Conservation (phyloP, 768 basidiomycete species). For the Hortiboletus campestris region DNA sequence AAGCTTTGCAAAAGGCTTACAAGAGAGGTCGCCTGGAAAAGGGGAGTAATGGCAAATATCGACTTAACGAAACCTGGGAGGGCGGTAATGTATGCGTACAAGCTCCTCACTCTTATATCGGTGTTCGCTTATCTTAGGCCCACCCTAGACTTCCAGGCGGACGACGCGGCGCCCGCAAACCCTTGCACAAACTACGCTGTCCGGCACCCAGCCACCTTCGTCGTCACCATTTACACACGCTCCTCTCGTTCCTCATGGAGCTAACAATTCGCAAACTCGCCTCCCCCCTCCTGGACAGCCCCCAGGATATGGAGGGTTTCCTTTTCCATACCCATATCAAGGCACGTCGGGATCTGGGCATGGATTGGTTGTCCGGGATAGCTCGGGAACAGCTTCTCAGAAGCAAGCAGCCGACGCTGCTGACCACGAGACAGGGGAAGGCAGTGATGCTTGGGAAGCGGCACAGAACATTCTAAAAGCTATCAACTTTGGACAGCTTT, state of each 20-base stretch:
- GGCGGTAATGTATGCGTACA: conserved; percentile 66
- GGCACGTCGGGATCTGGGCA: conserved; percentile 12
- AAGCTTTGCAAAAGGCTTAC: conserved; percentile 84
- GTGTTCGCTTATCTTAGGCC: conserved; percentile 6
- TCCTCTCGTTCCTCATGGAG: conserved; percentile 39
- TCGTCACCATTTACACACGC: conserved; percentile 61
- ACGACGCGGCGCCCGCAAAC: conserved; percentile 80
- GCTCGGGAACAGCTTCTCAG: conserved; percentile 5
- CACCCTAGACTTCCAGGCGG: conserved; percentile 64
- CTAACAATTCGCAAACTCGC: conserved; percentile 35
- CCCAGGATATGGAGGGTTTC: conserved; percentile 37
- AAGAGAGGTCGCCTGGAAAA: conserved; percentile 82
- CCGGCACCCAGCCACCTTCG: conserved; percentile 27
- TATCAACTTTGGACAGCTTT: conserved; percentile 64
- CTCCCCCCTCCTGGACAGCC: conserved; percentile 31
- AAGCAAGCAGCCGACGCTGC: conserved; percentile 9
- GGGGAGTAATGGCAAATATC: conserved; percentile 67
- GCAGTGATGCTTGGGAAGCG: conserved; percentile 70
- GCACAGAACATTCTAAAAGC: conserved; percentile 76
- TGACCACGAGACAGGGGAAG: conserved; percentile 38
- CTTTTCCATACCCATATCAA: conserved; percentile 39
- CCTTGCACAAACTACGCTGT: conserved; percentile 28
- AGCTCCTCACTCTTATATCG: background rate
- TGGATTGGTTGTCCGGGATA: background rate
- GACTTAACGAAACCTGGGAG: conserved; percentile 74